Percentiles rank a stretch among this genome's conserved stretches.
Evolutionary conservation across 805 yeast species (phyloP).

Genomic region (Isabelozyma pseudorhagii): DNA sequence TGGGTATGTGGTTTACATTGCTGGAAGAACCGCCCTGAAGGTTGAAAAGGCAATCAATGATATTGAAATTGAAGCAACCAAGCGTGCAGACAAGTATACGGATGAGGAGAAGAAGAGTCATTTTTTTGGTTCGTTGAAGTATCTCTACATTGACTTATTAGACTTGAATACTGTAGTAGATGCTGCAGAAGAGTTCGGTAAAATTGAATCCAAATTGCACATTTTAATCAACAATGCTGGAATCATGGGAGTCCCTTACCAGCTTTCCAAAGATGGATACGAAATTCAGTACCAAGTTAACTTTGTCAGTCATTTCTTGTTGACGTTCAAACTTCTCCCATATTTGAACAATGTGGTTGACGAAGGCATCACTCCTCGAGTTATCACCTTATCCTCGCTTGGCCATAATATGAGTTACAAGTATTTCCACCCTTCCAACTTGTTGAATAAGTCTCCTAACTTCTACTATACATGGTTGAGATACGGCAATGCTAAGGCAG

Average conservation of each 20-base stretch:
- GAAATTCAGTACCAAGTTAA: constrained; percentile 43
- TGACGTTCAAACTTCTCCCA: constrained; percentile 28
- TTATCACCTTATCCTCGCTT: constrained; percentile 28
- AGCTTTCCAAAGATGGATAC: constrained; percentile 31
- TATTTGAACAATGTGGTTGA: constrained; percentile 16
- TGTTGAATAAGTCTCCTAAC: constrained; percentile 22
- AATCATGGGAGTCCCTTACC: constrained; percentile 36
- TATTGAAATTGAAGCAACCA: constrained; percentile 29
- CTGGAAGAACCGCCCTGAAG: constrained; percentile 32
- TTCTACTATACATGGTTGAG: constrained; percentile 26
- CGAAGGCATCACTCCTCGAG: constrained; percentile 21
- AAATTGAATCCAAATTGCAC: constrained; percentile 25
- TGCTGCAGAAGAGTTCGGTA: constrained; percentile 22
- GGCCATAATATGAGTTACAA: constrained; percentile 26
- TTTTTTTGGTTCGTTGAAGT: constrained; percentile 49
- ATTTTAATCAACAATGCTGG: constrained; percentile 41
- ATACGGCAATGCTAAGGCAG: constrained; percentile 34
- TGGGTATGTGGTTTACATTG: constrained; percentile 35
- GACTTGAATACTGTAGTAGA: constrained; percentile 24
- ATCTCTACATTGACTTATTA: constrained; percentile 54
- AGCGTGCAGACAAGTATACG: constrained; percentile 10
- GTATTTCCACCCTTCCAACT: constrained; percentile 21
- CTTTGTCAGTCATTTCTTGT: constrained; percentile 30
- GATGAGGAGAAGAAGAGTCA: constrained; percentile 13
- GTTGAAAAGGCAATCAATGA: constrained; percentile 30